phyloP scores from a whole-genome alignment of 2,329 filamentous ascomycete genomes.

The Cucurbitaria berberidis region DNA sequence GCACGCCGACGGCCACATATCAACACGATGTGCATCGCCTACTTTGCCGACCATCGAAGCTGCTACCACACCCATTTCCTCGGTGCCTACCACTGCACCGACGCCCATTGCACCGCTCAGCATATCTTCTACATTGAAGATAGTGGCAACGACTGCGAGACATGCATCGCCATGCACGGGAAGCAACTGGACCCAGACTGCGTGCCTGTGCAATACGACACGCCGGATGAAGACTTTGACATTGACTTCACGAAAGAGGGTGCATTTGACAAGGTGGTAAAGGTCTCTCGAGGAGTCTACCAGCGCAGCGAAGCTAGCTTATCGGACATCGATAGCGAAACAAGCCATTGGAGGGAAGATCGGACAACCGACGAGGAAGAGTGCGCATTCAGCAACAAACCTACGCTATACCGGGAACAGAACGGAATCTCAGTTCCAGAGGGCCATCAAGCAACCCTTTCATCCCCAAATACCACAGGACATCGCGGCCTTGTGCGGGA shows the following conservation, averaged over 20 bases:
- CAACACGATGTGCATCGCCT: constrained; percentile 19
- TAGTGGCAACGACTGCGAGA: neutral
- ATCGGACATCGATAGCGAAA: neutral
- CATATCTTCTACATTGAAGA: neutral
- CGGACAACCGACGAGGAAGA: neutral
- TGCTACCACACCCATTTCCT: too few species aligned
- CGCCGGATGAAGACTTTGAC: neutral
- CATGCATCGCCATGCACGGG: neutral
- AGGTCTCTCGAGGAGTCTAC: neutral
- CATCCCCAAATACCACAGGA: neutral
- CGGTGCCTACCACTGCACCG: too few species aligned
- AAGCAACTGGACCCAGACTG: neutral
- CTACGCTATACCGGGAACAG: neutral
- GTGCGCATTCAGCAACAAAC: neutral
- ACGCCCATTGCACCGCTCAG: too few species aligned
- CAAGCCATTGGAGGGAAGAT: neutral
- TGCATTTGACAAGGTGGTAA: neutral
- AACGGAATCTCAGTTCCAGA: too few species aligned
- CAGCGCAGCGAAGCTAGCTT: neutral
- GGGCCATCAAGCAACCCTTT: neutral
- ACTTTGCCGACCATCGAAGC: constrained; percentile 6
- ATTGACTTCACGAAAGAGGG: neutral
- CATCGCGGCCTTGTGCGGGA: constrained; percentile 6
- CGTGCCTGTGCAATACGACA: neutral
- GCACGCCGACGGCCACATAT: too few species aligned